Evolutionary conservation across 352 stramenopile genomes (phyloP).

Genomic region (Pythium monospermum): DNA sequence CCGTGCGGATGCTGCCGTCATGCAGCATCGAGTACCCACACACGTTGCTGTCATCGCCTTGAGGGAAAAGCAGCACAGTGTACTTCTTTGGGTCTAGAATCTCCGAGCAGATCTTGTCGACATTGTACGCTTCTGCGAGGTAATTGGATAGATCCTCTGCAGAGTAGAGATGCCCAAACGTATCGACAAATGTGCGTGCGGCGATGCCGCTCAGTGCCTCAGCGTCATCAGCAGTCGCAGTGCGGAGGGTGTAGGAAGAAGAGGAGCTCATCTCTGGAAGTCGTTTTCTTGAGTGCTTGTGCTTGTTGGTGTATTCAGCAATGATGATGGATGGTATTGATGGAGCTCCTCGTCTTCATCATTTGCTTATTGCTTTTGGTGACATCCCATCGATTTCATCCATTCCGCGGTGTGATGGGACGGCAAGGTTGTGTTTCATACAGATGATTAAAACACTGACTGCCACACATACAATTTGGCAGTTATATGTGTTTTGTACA

Average conservation of each 20-base stretch:
- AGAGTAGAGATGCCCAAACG: conserved; percentile 26
- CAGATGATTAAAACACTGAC: not conserved
- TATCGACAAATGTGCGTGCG: conserved; percentile 27
- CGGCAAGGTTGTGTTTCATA: not conserved
- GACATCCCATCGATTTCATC: too few species aligned
- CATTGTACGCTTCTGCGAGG: conserved; percentile 14
- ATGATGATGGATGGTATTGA: too few species aligned
- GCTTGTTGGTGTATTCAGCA: too few species aligned
- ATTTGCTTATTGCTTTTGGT: too few species aligned
- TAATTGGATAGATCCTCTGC: conserved; percentile 18
- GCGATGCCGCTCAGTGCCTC: conserved; percentile 18
- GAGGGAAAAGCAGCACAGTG: conserved; percentile 25
- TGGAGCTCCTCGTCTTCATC: too few species aligned
- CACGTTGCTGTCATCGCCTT: not conserved
- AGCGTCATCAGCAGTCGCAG: conserved; percentile 16
- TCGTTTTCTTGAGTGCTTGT: too few species aligned
- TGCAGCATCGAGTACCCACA: conserved; percentile 26
- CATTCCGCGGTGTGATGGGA: too few species aligned
- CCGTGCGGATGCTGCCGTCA: conserved; percentile 20
- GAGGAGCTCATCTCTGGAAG: too few species aligned
- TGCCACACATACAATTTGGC: not conserved
- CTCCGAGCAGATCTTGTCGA: conserved; percentile 18
- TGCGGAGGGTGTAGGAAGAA: conserved; percentile 13
- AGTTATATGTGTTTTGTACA: not conserved
- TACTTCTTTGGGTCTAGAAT: conserved; percentile 21